Evolutionary conservation across 2,329 filamentous ascomycete genomes (phyloP), one percentile per base, ranked within the genome.

Genomic region (Verticillium nubilum): DNA sequence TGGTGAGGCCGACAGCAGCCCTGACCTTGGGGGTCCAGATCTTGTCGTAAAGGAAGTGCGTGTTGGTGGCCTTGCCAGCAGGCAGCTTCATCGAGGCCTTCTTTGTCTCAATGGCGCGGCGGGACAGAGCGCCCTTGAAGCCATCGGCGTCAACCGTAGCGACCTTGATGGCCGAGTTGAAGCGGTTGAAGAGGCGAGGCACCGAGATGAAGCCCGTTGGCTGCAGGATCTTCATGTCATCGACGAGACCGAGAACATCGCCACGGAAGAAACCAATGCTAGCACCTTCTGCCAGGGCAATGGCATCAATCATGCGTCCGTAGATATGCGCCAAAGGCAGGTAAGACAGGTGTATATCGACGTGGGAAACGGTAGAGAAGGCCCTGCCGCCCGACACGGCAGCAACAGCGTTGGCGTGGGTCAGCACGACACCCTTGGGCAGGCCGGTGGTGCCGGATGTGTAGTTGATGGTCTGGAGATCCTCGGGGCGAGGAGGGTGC

Each of bases 241-340:
- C 95, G 1, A 96, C 87, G 19, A 99, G 79, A 64, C 90, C 90
- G 13, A 90, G 71, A 63, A 97, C 88, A 70, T 97, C 92, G 58
- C 95, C 95, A 67, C 95, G 91, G 83, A 97, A 99, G 74, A 94
- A 99, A 13, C 94, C 95, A 67, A 97, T 87, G 9, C 85, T 78
- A 33, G 85, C 85, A 58, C 92, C 93, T 57, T 85, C 81, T 68
- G 89, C 85, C 17, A 97, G 79, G 15, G 86, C 84, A 3, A 81
- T 79, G 72, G 96, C 90, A 72, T 99, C 95, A 47, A 87, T 80
- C 65, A 97, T 81, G 59, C 95, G 89, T 64, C 93, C 90, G 73
- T 91, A 97, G 68, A 99, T 98, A 72, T 99, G 95, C 10, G 95
- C 95, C 42, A 97, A 78, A 0, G 95, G 95, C 57, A 99, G 83